phyloP scores from a whole-genome alignment of 2,329 filamentous ascomycete genomes.

The Blumeriella jaapii region DNA sequence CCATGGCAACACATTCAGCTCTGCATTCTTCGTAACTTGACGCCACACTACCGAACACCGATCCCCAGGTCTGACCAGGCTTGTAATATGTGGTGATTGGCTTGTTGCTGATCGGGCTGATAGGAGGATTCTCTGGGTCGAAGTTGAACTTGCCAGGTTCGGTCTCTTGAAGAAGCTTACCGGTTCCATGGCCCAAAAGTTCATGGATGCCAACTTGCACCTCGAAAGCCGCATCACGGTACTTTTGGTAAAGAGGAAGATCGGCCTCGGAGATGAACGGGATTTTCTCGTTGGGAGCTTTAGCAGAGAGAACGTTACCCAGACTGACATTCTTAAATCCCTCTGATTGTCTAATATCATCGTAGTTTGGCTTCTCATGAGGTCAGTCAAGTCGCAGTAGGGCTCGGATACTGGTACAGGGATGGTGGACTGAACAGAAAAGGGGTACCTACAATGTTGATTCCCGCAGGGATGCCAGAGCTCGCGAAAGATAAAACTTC shows the following conservation, averaged over 20 bases:
- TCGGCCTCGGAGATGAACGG: slow-evolving; percentile 79
- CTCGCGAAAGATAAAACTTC: slow-evolving; percentile 78
- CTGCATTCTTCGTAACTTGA: slow-evolving; percentile 91
- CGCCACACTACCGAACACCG: slow-evolving; percentile 78
- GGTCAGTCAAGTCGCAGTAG: not conserved
- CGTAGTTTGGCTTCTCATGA: slow-evolving; percentile 46
- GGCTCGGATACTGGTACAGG: not conserved
- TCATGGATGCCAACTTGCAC: slow-evolving; percentile 94
- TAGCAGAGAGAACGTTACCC: slow-evolving; percentile 84
- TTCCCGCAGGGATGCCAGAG: slow-evolving; percentile 52
- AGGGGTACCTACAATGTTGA: slow-evolving; percentile 38
- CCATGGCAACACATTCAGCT: slow-evolving; percentile 90
- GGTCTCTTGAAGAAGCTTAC: slow-evolving; percentile 87
- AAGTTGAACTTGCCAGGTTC: slow-evolving; percentile 78
- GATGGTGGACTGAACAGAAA: not conserved
- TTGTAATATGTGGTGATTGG: slow-evolving; percentile 84
- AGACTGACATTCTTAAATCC: slow-evolving; percentile 92
- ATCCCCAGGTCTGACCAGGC: slow-evolving; percentile 88
- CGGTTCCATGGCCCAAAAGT: slow-evolving; percentile 78
- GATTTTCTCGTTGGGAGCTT: slow-evolving; percentile 82
- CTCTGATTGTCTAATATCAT: slow-evolving; percentile 67
- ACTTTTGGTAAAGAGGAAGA: slow-evolving; percentile 65
- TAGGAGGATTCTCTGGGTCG: slow-evolving; percentile 66
- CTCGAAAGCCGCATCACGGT: slow-evolving; percentile 80
- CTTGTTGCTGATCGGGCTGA: slow-evolving; percentile 68